Conservation (phyloP, 2,329 filamentous ascomycete species). For the Penicillium sp. region DNA sequence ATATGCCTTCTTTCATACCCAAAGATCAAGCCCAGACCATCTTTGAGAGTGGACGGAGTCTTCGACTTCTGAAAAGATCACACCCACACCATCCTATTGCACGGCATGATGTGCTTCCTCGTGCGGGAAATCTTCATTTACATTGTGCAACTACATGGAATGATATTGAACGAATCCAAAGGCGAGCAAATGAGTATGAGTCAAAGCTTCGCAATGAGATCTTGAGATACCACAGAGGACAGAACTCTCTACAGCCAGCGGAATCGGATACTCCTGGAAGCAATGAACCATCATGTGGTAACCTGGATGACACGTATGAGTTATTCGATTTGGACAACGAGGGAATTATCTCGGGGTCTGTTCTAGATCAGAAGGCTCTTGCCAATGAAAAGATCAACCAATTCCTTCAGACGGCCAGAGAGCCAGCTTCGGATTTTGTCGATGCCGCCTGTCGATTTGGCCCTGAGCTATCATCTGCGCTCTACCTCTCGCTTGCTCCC, state of each 20-base stretch:
- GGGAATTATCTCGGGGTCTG: slow-evolving; percentile 33
- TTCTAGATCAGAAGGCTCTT: slow-evolving; percentile 32
- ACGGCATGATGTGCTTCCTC: slow-evolving; percentile 54
- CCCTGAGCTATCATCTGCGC: slow-evolving; percentile 58
- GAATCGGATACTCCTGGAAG: slow-evolving; percentile 2
- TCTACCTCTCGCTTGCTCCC: slow-evolving; percentile 74
- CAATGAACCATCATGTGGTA: not conserved
- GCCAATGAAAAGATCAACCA: slow-evolving; percentile 39
- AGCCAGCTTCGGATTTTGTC: slow-evolving; percentile 23
- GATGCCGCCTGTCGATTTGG: slow-evolving; percentile 37
- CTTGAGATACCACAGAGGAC: slow-evolving; percentile 42
- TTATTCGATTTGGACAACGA: slow-evolving; percentile 45
- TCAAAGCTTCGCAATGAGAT: slow-evolving; percentile 45
- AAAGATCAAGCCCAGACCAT: slow-evolving; percentile 71
- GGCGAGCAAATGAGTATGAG: slow-evolving; percentile 58
- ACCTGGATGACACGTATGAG: slow-evolving; percentile 37
- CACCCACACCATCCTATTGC: slow-evolving; percentile 75
- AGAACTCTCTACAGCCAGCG: slow-evolving; percentile 34
- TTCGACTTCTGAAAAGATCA: slow-evolving; percentile 73
- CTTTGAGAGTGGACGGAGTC: slow-evolving; percentile 80
- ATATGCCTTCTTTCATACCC: slow-evolving; percentile 75
- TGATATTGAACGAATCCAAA: slow-evolving; percentile 68
- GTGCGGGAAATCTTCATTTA: slow-evolving; percentile 62
- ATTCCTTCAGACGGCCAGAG: slow-evolving; percentile 37
- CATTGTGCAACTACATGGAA: slow-evolving; percentile 76